Evolutionary conservation across 345 rosid genomes (phyloP).

Genomic region (Eucalyptus curtisii): DNA sequence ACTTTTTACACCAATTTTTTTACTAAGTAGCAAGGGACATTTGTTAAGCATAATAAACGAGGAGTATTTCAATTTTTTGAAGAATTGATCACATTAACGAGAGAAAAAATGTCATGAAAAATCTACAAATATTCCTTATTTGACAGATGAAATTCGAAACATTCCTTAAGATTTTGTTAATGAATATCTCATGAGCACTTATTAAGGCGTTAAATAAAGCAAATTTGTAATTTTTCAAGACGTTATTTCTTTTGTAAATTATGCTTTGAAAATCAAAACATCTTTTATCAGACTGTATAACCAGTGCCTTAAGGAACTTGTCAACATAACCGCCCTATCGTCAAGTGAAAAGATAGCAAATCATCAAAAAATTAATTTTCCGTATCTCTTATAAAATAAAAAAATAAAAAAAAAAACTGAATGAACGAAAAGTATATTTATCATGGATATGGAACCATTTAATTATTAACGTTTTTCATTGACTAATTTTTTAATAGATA

Average conservation of each 20-base stretch:
- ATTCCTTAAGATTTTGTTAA: too few relatives aligned
- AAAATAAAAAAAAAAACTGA: fast-evolving
- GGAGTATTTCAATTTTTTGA: background rate
- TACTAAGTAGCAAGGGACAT: background rate
- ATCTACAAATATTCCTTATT: background rate
- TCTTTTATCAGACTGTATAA: fast-evolving
- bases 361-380: background rate
- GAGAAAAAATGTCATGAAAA: background rate
- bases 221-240: background rate
- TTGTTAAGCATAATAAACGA: background rate
- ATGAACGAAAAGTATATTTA: too few relatives aligned
- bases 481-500: too few relatives aligned
- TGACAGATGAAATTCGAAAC: background rate
- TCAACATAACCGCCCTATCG: fast-evolving
- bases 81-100: background rate
- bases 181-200: background rate
- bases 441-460: too few relatives aligned
- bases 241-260: background rate
- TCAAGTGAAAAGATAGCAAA: background rate
- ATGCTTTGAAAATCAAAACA: background rate
- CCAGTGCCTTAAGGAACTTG: background rate
- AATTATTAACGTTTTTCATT: too few relatives aligned
- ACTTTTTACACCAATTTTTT: background rate
- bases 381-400: fast-evolving
- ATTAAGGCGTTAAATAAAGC: background rate